Evolutionary conservation across 2,329 filamentous ascomycete genomes (phyloP), one percentile per base, ranked within the genome.

Genomic region (Davidsoniella virescens): DNA sequence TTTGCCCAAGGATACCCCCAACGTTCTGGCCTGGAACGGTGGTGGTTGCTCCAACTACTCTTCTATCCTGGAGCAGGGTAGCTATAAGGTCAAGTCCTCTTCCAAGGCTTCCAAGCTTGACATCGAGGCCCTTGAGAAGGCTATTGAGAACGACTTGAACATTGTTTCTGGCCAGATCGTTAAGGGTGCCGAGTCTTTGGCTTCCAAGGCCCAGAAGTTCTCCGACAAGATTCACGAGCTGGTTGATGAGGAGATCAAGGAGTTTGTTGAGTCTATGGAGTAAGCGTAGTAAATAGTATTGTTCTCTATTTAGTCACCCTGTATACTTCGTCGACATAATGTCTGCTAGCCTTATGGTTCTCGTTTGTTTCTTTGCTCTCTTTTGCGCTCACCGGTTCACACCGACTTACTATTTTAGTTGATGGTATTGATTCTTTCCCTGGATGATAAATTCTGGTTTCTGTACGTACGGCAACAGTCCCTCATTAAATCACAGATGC

Each of bases 1-100:
- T 60, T 82, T 98, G 48, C 90, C 90, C 57, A 72, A 71, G 47
- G 80, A 85, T 65, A 98, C 93, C 59, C 80, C 80, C 65, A 98
- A 98, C 78, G 74, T 94, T 63, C 87, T 98, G 55, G 90, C 90
- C 67, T 98, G 88, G 90, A 98, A 98, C 78, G 92, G 93, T 64
- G 93, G 87, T 70, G 92, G 92, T 62, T 84, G 78, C 63, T 80
- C 76, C 71, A 94, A 98, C 82, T 95, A 85, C 78, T 76, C 77
- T 54, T 72, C 84, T 59, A 94, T 95, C 61, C 67, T 94, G 56
- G 69, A 78, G 59, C 72, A 78, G 59, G 84, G 86, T 61, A 71
- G 77, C 61, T 90, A 88, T 72, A 73, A 75, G 59, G 72, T 65
- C 56, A 68, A 74, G 61, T 59, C 66, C 50, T 66, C 66, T 50